Conservation (phyloP, 768 basidiomycete genomes). For the Hygrophoropsis aurantiaca region DNA sequence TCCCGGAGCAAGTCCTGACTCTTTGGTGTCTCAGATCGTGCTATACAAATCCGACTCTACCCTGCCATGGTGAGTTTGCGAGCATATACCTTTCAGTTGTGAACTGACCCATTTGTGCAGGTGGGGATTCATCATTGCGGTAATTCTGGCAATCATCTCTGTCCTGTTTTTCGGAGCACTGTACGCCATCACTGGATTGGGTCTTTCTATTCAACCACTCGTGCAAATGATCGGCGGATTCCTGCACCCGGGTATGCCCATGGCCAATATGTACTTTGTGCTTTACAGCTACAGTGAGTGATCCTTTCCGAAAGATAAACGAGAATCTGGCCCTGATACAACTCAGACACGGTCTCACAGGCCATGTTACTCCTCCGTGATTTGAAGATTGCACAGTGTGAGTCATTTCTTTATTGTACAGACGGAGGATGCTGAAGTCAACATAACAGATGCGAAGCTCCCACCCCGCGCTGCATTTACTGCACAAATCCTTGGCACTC, state of each 20-base stretch:
- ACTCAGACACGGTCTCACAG: conserved; percentile 50
- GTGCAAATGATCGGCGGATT: conserved; percentile 38
- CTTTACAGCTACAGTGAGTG: conserved; percentile 47
- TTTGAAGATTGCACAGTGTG: conserved; percentile 43
- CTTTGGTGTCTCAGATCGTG: conserved; percentile 38
- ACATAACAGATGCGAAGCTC: conserved; percentile 44
- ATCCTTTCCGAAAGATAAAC: conserved; percentile 44
- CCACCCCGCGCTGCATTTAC: conserved; percentile 65
- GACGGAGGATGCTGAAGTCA: not conserved
- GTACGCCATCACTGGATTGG: conserved; percentile 45
- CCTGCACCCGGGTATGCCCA: conserved; percentile 35
- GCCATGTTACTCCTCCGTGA: conserved; percentile 55
- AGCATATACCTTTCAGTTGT: not conserved
- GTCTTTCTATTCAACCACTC: conserved; percentile 20
- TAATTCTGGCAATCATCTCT: conserved; percentile 50
- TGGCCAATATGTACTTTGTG: conserved; percentile 44
- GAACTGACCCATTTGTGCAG: conserved; percentile 14
- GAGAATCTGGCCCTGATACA: conserved; percentile 13
- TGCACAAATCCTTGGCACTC: conserved; percentile 55
- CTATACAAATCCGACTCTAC: conserved; percentile 53
- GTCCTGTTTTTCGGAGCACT: conserved; percentile 55
- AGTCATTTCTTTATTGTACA: not conserved
- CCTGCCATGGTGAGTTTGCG: conserved; percentile 48
- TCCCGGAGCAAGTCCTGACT: too few relatives aligned
- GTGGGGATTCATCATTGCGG: conserved; percentile 54